Base-by-base conservation (phyloP, 2,329 filamentous ascomycete genomes). In the Hypoxylon sp. region DNA sequence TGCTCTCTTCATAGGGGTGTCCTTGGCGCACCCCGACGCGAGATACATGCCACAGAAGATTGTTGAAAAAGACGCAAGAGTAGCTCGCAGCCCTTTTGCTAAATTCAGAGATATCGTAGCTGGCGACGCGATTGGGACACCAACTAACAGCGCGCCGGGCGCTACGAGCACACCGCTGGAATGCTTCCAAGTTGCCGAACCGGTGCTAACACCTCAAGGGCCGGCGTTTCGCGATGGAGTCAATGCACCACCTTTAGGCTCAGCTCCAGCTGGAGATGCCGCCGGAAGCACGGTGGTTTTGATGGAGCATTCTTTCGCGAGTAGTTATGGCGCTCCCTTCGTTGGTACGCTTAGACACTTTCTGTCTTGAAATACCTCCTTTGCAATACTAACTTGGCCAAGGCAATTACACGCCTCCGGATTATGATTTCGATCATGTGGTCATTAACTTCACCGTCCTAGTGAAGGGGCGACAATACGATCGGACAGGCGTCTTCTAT, bases 371-470 rank as follows among this genome's bases (percentile, higher is more conserved):
- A 41, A 21, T 28, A 25, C 55, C 11, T n/a, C 19, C 19, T 65
- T 73, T 7, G 68, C n/a, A 55, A 25, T 62, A 53, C 65, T 68
- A 30, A 71, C 53, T 13, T 53, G 4, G 1, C 64, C 17, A 70
- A 91, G 89, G 87, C 49, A 78, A 83, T 14, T 94, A 93, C 75
- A 82, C 79, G 1, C 92, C 92, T 11, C 91, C 92, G 0, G 74
- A 79, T 25, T 93, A 90, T 78, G 79, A 84, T 14, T 96, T 95
- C 81, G 91, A 93, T 75, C 86, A 89, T 34, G 90, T 94, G 14
- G 85, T 88, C 23, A 88, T 96, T 78, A 93, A 94, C 75, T 86
- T 96, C 71, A 94, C 91, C 0, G 90, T 92, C 13, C 87, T 87
- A 0, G 92, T 90, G 9, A 82, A 83, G 67, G 93, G 93, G 0